Evolutionary conservation across 2,329 filamentous ascomycete species (phyloP).

Genomic region (Aspergillus terreus): DNA sequence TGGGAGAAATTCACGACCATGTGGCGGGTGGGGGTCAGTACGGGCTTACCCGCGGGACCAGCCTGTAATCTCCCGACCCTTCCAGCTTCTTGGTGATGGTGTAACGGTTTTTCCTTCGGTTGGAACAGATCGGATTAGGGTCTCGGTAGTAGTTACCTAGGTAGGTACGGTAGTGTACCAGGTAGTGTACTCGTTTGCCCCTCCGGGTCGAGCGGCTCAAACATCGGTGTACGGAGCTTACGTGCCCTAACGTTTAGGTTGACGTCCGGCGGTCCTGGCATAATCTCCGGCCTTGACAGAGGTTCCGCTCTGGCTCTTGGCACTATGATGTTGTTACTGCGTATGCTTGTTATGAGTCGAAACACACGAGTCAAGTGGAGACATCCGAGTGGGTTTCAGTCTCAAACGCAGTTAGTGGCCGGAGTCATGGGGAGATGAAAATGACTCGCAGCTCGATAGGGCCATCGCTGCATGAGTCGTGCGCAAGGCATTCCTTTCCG

Average conservation of each 20-base stretch:
- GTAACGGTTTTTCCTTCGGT: conserved; percentile 29
- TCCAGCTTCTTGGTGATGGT: conserved; percentile 14
- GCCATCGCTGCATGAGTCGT: conserved; percentile 1
- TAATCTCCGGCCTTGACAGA: neutral
- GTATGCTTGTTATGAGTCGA: neutral
- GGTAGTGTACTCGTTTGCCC: neutral
- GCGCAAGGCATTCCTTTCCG: neutral
- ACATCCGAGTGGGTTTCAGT: conserved; percentile 2
- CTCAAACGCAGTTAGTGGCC: neutral
- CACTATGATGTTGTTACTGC: too few species aligned
- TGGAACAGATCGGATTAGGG: conserved; percentile 12
- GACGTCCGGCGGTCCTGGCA: neutral
- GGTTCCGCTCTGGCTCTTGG: too few species aligned
- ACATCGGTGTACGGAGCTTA: too few species aligned
- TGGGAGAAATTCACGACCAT: conserved; percentile 18
- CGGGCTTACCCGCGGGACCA: conserved; percentile 31
- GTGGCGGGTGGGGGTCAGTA: conserved; percentile 29
- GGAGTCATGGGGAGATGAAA: neutral
- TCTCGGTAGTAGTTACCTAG: too few species aligned
- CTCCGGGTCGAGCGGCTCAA: conserved; percentile 11
- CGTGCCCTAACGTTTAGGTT: too few species aligned
- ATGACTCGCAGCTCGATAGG: conserved; percentile 17
- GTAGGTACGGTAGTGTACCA: too few species aligned
- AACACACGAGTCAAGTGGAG: conserved; percentile 24
- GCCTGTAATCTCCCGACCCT: conserved; percentile 8